phyloP scores from a whole-genome alignment of 169 alveolate genomes.

The Eimeria maxima region DNA sequence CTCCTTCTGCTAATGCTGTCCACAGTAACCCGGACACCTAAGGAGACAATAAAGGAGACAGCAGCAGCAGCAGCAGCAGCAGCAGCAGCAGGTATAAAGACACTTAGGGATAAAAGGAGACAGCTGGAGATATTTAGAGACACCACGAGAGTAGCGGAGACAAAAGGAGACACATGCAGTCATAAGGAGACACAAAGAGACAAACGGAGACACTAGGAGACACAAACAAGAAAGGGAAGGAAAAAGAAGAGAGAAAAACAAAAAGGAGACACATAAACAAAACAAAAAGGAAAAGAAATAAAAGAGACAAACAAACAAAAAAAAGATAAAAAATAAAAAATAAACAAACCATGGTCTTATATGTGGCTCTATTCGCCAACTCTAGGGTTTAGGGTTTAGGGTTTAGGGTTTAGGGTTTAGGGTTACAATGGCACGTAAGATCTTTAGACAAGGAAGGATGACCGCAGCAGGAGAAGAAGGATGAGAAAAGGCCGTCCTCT shows the following conservation, averaged over 20 bases:
- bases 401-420: slow-evolving; percentile 9
- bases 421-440: slow-evolving; percentile 44
- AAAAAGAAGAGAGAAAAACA: neutral
- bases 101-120: too few relatives aligned
- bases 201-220: neutral
- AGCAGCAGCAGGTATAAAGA: too few relatives aligned
- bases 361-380: too few relatives aligned
- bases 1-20: too few relatives aligned
- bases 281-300: neutral
- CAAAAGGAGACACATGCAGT: neutral
- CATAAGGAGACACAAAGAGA: neutral
- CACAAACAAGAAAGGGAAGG: neutral
- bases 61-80: too few relatives aligned
- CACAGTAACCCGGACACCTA: too few relatives aligned
- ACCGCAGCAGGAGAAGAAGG: slow-evolving; percentile 76
- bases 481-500: slow-evolving; percentile 76
- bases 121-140: too few relatives aligned
- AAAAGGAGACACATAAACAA: too few relatives aligned
- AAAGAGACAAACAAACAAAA: neutral
- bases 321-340: too few relatives aligned
- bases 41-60: slow-evolving; percentile 3
- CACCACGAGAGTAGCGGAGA: too few relatives aligned
- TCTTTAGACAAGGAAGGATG: slow-evolving; percentile 54
- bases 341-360: too few relatives aligned
- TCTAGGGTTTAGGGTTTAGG: slow-evolving; percentile 40